Evolutionary conservation across 1,139 yeast genomes (phyloP).

Genomic region (Candida smagusa): DNA sequence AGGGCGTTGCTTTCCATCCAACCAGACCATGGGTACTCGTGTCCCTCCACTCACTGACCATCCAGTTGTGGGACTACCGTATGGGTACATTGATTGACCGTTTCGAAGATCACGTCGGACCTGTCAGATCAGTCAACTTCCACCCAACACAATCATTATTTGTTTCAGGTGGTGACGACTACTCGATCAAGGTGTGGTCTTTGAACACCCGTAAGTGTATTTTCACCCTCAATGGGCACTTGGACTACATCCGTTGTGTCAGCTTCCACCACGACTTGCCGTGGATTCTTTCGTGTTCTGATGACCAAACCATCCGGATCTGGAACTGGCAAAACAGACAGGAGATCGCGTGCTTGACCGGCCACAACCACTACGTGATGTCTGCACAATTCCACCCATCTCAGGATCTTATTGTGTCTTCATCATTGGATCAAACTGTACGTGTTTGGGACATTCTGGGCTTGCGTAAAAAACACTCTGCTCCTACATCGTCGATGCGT

Average conservation of each 20-base stretch:
- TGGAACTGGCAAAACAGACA: conserved; percentile 99
- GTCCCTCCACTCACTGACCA: conserved; percentile 89
- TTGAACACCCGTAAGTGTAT: conserved; percentile 86
- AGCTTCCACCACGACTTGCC: conserved; percentile 95
- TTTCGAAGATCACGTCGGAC: conserved; percentile 98
- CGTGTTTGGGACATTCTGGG: conserved; percentile 99
- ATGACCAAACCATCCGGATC: conserved; percentile 96
- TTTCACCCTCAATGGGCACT: conserved; percentile 87
- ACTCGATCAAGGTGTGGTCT: conserved; percentile 94
- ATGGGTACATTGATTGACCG: conserved; percentile 98
- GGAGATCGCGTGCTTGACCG: conserved; percentile 95
- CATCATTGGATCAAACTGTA: conserved; percentile 97
- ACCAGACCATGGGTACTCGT: conserved; percentile 96
- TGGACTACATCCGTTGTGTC: conserved; percentile 93
- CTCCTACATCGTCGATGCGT: conserved; percentile 55
- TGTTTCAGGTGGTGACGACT: conserved; percentile 97
- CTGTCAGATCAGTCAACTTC: conserved; percentile 92
- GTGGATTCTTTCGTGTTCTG: conserved; percentile 95
- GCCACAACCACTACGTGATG: conserved; percentile 98
- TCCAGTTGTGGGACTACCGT: conserved; percentile 98
- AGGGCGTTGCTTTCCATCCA: conserved; percentile 98
- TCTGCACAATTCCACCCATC: conserved; percentile 96
- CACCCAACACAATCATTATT: conserved; percentile 98
- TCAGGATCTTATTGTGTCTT: conserved; percentile 91
- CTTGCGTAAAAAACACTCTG: conserved; percentile 91